phyloP scores from a whole-genome alignment of 345 rosid genomes.

The Arabidopsis arenosa region DNA sequence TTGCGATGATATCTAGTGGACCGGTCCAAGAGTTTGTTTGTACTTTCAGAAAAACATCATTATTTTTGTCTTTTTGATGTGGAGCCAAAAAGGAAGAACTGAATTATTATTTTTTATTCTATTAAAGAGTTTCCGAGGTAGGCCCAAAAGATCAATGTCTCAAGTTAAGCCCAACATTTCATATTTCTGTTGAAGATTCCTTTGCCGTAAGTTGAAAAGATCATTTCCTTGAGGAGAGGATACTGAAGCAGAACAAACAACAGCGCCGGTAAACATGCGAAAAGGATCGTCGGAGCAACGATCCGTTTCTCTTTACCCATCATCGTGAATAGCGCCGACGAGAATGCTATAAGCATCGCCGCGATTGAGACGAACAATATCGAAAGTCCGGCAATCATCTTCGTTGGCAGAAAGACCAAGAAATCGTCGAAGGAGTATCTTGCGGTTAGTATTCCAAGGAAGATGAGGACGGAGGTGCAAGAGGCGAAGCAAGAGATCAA shows the following conservation, averaged over 20 bases:
- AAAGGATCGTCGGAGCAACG: conserved; percentile 38
- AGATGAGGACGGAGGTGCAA: conserved; percentile 37
- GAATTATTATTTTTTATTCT: no score
- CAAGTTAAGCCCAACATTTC: conserved; percentile 36
- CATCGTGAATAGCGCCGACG: conserved; percentile 39
- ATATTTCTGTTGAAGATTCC: conserved; percentile 44
- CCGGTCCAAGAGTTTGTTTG: no score
- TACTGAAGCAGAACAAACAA: conserved; percentile 45
- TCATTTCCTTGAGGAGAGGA: conserved; percentile 43
- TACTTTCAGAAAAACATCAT: no score
- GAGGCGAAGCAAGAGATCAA: conserved; percentile 45
- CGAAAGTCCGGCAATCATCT: conserved; percentile 46
- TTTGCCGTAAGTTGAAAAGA: conserved; percentile 38
- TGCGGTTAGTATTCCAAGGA: conserved; percentile 46
- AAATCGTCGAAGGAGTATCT: conserved; percentile 48
- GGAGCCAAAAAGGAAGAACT: no score
- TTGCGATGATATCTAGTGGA: no score
- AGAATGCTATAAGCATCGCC: conserved; percentile 48
- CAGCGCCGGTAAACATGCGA: conserved; percentile 40
- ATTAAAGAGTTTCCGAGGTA: no score
- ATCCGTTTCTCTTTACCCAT: conserved; percentile 16
- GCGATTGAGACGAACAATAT: conserved; percentile 43
- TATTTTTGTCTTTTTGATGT: no score
- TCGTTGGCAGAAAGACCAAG: conserved; percentile 39
- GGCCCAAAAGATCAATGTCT: not conserved